Percentiles rank a stretch among this genome's conserved stretches.
phyloP scores from a whole-genome alignment of 768 basidiomycete species.

The Fibroporia radiculosa region DNA sequence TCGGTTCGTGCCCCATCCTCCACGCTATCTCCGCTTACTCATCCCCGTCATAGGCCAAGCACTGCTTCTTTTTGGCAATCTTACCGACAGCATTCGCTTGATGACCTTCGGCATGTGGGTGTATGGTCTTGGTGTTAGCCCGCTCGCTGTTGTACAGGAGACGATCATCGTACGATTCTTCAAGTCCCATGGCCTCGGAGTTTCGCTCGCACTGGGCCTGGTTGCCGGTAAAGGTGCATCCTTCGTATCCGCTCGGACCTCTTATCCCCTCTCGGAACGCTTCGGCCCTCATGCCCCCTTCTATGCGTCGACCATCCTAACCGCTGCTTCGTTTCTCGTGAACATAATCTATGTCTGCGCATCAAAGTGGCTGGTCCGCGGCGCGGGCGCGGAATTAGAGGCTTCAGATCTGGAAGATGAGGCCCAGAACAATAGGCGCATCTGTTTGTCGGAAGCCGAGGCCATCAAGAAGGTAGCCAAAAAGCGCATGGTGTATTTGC shows the following conservation, averaged over 20 bases:
- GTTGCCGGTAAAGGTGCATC: constrained; percentile 74
- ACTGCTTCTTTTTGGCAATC: constrained; percentile 60
- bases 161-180: constrained; percentile 82
- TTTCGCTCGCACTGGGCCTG: constrained; percentile 77
- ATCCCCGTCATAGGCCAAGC: constrained; percentile 42
- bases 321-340: constrained; percentile 57
- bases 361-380: constrained; percentile 57
- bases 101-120: constrained; percentile 75
- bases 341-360: constrained; percentile 61
- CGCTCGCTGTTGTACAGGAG: constrained; percentile 77
- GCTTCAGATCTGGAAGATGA: constrained; percentile 53
- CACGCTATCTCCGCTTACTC: background rate
- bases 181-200: constrained; percentile 63
- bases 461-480: constrained; percentile 59
- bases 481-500: constrained; percentile 54
- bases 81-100: constrained; percentile 47
- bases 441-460: constrained; percentile 45
- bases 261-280: constrained; percentile 64
- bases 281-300: constrained; percentile 72
- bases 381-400: constrained; percentile 55
- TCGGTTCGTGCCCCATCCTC: constrained; percentile 31
- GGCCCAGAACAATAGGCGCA: constrained; percentile 25
- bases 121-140: constrained; percentile 74
- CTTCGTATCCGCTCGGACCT: constrained; percentile 67
- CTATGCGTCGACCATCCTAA: constrained; percentile 55